Conservation (phyloP, 2,329 filamentous ascomycete species). For the Trichoderma gracile region DNA sequence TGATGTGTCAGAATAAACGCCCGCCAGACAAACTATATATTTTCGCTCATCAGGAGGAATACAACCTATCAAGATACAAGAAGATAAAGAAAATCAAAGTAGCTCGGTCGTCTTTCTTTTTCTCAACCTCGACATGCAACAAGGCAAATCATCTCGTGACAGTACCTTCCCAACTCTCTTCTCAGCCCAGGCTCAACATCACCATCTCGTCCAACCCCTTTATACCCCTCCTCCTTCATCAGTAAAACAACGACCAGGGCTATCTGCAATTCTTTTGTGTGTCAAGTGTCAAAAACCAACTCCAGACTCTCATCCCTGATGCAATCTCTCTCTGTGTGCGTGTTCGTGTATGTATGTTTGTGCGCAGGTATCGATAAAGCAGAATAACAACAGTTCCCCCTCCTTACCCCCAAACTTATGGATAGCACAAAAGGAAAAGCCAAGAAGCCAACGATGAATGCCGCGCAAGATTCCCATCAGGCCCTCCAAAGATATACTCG, state of each 20-base stretch:
- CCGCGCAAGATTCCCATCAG: background rate
- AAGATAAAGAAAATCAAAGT: background rate
- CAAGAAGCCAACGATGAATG: background rate
- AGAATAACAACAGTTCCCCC: background rate
- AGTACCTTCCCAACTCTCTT: background rate
- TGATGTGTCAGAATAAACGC: too few relatives aligned
- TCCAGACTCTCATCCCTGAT: conserved; percentile 18
- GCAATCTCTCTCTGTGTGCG: conserved; percentile 9
- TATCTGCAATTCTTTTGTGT: background rate
- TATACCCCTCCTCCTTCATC: background rate
- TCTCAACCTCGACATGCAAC: background rate
- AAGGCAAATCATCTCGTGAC: background rate
- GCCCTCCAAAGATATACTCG: background rate
- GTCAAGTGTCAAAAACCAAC: conserved; percentile 14
- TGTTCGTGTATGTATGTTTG: too few relatives aligned
- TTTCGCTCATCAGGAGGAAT: too few relatives aligned
- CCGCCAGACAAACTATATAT: too few relatives aligned
- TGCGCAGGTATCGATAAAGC: conserved; percentile 14
- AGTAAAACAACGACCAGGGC: background rate
- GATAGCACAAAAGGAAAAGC: background rate
- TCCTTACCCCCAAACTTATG: background rate
- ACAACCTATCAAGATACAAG: background rate
- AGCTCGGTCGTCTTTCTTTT: background rate
- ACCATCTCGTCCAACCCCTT: too few relatives aligned
- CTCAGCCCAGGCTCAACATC: too few relatives aligned